Conservation (phyloP, 345 rosid genomes). For the Camelina neglecta region DNA sequence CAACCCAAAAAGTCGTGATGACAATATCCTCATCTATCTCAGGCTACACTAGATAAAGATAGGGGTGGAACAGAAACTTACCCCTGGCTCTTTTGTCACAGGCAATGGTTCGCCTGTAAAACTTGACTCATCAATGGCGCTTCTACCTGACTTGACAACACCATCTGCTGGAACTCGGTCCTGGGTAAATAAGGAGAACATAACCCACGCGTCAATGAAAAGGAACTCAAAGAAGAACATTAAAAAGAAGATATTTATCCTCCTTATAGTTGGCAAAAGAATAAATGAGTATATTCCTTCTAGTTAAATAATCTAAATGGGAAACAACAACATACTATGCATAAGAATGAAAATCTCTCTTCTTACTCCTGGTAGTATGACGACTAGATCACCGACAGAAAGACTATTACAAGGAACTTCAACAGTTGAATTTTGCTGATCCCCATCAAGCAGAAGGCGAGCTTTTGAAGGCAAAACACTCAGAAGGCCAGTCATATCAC, state of each 20-base stretch:
- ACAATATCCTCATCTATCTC: slow-evolving; percentile 16
- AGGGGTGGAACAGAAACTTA: slow-evolving; percentile 47
- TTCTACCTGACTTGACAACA: slow-evolving; percentile 90
- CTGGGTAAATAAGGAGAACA: slow-evolving; percentile 49
- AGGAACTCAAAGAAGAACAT: slow-evolving; percentile 6
- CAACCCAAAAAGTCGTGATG: not conserved
- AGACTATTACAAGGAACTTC: slow-evolving; percentile 89
- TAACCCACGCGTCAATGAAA: slow-evolving; percentile 18
- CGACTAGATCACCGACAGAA: slow-evolving; percentile 85
- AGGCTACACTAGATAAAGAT: slow-evolving; percentile 22
- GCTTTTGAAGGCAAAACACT: slow-evolving; percentile 90
- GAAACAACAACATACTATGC: slow-evolving; percentile 28
- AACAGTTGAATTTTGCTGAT: slow-evolving; percentile 56
- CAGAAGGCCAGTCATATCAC: slow-evolving; percentile 97
- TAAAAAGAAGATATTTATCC: not conserved
- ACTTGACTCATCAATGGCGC: slow-evolving; percentile 91
- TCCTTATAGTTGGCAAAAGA: slow-evolving; percentile 6
- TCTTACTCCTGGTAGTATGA: slow-evolving; percentile 94
- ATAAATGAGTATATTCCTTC: not conserved
- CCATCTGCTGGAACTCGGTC: slow-evolving; percentile 97
- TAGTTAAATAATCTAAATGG: slow-evolving; percentile 19
- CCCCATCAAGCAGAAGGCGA: slow-evolving; percentile 77
- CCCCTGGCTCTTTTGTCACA: slow-evolving; percentile 88
- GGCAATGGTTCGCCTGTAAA: slow-evolving; percentile 99
- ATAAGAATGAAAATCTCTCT: slow-evolving; percentile 40